Conservation (phyloP, 305 asterid genomes). For the Fraxinus albicans region DNA sequence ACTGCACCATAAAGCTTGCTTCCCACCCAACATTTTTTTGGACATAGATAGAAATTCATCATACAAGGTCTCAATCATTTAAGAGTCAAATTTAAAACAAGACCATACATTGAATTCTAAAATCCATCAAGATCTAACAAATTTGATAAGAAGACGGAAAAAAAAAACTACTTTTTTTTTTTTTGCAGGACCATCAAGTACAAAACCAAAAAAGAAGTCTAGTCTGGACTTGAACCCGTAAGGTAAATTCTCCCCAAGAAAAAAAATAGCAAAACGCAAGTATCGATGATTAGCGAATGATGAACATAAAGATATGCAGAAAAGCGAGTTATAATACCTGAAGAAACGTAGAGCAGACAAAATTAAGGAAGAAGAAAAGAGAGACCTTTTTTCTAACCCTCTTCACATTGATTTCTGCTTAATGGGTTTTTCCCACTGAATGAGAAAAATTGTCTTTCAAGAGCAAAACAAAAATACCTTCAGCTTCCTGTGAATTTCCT, state of each 20-base stretch:
- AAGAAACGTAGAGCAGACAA: conserved; percentile 31
- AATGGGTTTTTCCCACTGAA: conserved; percentile 26
- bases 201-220: conserved; percentile 11
- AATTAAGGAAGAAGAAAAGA: conserved; percentile 28
- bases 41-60: background rate
- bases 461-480: conserved; percentile 20
- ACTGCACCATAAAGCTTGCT: background rate
- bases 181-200: conserved; percentile 33
- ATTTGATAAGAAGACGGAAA: background rate
- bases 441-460: conserved; percentile 4
- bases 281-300: conserved; percentile 51
- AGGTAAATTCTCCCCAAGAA: conserved; percentile 19
- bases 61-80: conserved; percentile 15
- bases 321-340: conserved; percentile 33
- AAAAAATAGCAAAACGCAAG: conserved; percentile 26
- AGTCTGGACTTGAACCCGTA: conserved; percentile 22
- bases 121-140: conserved; percentile 36
- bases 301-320: conserved; percentile 26
- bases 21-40: conserved; percentile 13
- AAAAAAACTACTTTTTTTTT: conserved; percentile 18
- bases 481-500: conserved; percentile 30
- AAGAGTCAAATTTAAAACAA: conserved; percentile 4
- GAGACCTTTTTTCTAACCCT: conserved; percentile 32
- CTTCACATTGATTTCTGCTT: conserved; percentile 35
- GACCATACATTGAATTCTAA: conserved; percentile 9